Conservation (phyloP, 768 basidiomycete genomes). For the Paxillus ammoniavirescens region DNA sequence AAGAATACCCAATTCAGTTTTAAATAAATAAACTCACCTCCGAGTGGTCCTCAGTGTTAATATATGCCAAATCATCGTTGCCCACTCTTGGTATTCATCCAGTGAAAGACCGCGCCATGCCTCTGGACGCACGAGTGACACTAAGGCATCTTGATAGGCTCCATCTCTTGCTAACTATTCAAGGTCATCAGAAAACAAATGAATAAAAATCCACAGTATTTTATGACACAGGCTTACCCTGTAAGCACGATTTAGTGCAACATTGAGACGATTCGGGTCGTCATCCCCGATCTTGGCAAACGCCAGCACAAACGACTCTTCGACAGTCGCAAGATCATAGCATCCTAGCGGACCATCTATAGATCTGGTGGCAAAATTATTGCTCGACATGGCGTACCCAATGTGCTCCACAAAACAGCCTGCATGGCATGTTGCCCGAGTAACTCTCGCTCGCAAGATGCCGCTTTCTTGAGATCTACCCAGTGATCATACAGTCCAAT, state of each 20-base stretch:
- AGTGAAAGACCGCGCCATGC: slow-evolving; percentile 69
- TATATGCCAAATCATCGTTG: slow-evolving; percentile 75
- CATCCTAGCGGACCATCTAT: slow-evolving; percentile 50
- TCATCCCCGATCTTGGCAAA: slow-evolving; percentile 58
- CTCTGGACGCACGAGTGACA: slow-evolving; percentile 61
- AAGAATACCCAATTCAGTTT: neutral
- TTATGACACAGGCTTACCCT: slow-evolving; percentile 41
- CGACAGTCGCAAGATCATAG: slow-evolving; percentile 56
- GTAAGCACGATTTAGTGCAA: slow-evolving; percentile 65
- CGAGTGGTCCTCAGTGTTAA: slow-evolving; percentile 66
- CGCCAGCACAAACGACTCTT: slow-evolving; percentile 68
- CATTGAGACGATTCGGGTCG: slow-evolving; percentile 60
- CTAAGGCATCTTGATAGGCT: slow-evolving; percentile 57
- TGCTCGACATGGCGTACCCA: slow-evolving; percentile 44
- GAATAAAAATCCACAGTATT: neutral
- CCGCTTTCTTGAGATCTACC: slow-evolving; percentile 54
- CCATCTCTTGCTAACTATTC: slow-evolving; percentile 69
- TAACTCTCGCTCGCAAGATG: slow-evolving; percentile 55
- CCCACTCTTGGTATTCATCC: slow-evolving; percentile 70
- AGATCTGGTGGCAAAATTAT: neutral
- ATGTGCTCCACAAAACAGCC: slow-evolving; percentile 66
- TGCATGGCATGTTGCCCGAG: slow-evolving; percentile 76
- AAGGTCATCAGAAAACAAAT: slow-evolving; percentile 11
- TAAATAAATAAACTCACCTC: slow-evolving; percentile 43
- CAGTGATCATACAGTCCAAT: slow-evolving; percentile 70